Conservation (phyloP, 2,329 filamentous ascomycete species). For the Stagonosporopsis vannaccii region DNA sequence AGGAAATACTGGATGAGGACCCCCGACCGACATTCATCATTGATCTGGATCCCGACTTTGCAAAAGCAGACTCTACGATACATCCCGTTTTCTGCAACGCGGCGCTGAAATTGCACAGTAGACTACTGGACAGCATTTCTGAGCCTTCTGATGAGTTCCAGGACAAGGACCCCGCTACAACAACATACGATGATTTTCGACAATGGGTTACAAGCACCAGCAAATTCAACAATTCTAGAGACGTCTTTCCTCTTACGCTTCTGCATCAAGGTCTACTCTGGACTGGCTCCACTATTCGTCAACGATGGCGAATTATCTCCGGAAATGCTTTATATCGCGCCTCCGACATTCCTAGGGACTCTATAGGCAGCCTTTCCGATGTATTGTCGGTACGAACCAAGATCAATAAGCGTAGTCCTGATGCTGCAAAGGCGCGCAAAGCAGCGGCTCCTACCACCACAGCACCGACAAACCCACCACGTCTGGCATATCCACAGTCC, state of each 20-base stretch:
- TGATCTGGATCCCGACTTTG: conserved; percentile 40
- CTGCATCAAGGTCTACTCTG: conserved; percentile 41
- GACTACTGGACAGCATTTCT: conserved; percentile 36
- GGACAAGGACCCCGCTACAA: conserved; percentile 3
- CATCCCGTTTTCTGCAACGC: conserved; percentile 43
- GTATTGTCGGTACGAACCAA: conserved; percentile 4
- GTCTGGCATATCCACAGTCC: conserved; percentile 11
- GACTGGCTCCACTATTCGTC: conserved; percentile 40
- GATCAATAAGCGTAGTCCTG: neutral
- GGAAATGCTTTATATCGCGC: conserved; percentile 30
- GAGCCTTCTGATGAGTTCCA: conserved; percentile 13
- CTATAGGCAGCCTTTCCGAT: conserved; percentile 6
- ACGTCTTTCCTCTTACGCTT: conserved; percentile 55
- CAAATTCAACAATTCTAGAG: conserved; percentile 54
- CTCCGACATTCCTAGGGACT: conserved; percentile 22
- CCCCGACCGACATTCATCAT: conserved; percentile 43
- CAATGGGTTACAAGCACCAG: conserved; percentile 54
- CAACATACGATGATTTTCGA: conserved; percentile 49
- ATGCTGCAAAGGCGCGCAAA: conserved; percentile 13
- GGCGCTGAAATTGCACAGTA: conserved; percentile 38
- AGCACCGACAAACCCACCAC: conserved; percentile 2
- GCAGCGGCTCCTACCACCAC: conserved; percentile 11
- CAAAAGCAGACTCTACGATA: conserved; percentile 22
- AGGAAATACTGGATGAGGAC: conserved; percentile 43
- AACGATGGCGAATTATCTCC: conserved; percentile 41